Evolutionary conservation across 2,329 filamentous ascomycete genomes (phyloP), one percentile per base, ranked within the genome.

Genomic region (Fusarium tuaranense): DNA sequence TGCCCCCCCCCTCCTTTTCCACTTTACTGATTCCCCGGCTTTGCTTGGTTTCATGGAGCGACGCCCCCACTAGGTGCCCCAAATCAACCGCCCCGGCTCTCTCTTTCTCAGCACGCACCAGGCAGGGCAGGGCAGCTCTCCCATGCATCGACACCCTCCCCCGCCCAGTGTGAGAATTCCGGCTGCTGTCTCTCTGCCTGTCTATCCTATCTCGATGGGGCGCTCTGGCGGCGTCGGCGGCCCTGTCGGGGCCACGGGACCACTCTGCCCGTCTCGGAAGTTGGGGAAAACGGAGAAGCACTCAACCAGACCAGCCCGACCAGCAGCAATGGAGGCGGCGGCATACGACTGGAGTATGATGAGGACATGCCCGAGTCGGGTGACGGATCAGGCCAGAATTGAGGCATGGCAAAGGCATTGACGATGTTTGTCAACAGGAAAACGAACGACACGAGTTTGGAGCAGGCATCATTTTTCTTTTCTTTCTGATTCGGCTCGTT

Each of bases 381-480:
- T 79, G 77, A 79, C 76, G 71, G 67, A 78, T 79, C 77, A 79
- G 77, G 69, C 77, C 77, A 79, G 77, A 79, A 76, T 70, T 53
- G 63, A 70, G 65, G 46, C 65, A 69, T 67, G 63, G 36, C 51
- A 70, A 73, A 71, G 59, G 34, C 65, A 60, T 63, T 58, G 61
- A 67, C 55, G 63, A 64, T 66, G 25, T 53, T 68, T 72, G 57
- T 70, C 70, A 75, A 71, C 65, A 75, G 68, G 69, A 68, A 68
- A 76, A 78, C 72, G 64, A 59, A 72, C 64, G 69, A 76, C 62
- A 62, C 68, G 55, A 64, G 53, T 32, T 41, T 34, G 61, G 63
- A 60, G 18, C 59, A 39, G 53, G 53, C 41, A 67, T 46, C 44
- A 32, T 38, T 65, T 25, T 39, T 41, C 36, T 62, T 53, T 32